phyloP scores from a whole-genome alignment of 495 filamentous ascomycete genomes.

The Tuber borchii region DNA sequence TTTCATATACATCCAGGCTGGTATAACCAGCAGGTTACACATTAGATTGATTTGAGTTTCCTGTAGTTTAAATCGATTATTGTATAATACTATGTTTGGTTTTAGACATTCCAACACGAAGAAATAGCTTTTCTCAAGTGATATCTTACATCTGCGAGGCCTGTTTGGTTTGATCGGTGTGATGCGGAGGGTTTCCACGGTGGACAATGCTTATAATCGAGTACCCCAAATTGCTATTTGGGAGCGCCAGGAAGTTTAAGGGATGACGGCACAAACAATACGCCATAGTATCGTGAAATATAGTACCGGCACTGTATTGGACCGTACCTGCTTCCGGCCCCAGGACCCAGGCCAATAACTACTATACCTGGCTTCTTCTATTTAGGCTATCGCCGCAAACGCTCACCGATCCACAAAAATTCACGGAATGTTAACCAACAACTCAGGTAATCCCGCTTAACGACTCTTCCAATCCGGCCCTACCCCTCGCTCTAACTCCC shows the following conservation, averaged over 20 bases:
- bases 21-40: not conserved
- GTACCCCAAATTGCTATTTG: not conserved
- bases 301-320: not conserved
- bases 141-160: not conserved
- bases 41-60: not conserved
- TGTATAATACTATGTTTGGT: not conserved
- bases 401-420: not conserved
- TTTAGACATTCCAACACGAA: not conserved
- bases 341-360: not conserved
- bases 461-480: not conserved
- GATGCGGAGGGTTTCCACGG: not conserved
- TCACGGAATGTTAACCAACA: not conserved
- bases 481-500: not conserved
- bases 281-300: not conserved
- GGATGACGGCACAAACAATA: not conserved
- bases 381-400: not conserved
- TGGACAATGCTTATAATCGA: not conserved
- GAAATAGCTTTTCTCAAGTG: not conserved
- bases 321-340: too few species aligned
- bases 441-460: not conserved
- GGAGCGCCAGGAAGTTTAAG: not conserved
- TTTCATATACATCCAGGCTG: not conserved
- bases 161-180: not conserved
- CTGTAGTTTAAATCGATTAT: not conserved
- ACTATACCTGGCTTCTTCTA: not conserved